phyloP scores from a whole-genome alignment of 805 yeast species.

The Blastobotrys parvus region DNA sequence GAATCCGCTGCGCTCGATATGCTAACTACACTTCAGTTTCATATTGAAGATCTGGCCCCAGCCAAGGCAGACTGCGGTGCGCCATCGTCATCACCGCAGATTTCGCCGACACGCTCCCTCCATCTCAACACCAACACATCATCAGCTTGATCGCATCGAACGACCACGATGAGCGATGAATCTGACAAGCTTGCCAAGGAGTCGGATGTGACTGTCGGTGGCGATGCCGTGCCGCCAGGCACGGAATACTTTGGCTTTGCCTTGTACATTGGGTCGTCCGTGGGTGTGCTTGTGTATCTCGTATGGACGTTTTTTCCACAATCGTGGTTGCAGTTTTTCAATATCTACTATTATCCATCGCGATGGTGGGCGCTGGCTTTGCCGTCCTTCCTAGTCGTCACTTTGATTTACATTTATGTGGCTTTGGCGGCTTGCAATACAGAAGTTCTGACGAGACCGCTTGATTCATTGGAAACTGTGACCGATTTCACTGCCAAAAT shows the following conservation, averaged over 20 bases:
- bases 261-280: conserved; percentile 57
- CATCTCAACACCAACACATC: neutral
- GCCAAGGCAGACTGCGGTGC: no score
- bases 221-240: conserved; percentile 30
- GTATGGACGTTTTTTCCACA: conserved; percentile 74
- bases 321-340: conserved; percentile 39
- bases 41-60: no score
- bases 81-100: no score
- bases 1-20: no score
- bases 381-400: conserved; percentile 62
- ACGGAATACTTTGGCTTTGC: conserved; percentile 88
- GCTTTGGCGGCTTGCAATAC: conserved; percentile 64
- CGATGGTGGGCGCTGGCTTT: conserved; percentile 85
- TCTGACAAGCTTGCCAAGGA: conserved; percentile 27
- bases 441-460: conserved; percentile 58
- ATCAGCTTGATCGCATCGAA: neutral
- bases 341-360: conserved; percentile 71
- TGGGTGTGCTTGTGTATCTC: conserved; percentile 47
- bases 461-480: conserved; percentile 54
- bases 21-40: no score
- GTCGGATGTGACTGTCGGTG: conserved; percentile 31
- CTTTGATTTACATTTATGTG: conserved; percentile 64
- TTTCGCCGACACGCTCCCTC: no score
- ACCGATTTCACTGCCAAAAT: conserved; percentile 55
- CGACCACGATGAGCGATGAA: neutral